These are phyloP conservation scores for Talaromyces stipitatus DNA, from an alignment of 495 filamentous ascomycete genomes.

Conservation along the genomic window DNA sequence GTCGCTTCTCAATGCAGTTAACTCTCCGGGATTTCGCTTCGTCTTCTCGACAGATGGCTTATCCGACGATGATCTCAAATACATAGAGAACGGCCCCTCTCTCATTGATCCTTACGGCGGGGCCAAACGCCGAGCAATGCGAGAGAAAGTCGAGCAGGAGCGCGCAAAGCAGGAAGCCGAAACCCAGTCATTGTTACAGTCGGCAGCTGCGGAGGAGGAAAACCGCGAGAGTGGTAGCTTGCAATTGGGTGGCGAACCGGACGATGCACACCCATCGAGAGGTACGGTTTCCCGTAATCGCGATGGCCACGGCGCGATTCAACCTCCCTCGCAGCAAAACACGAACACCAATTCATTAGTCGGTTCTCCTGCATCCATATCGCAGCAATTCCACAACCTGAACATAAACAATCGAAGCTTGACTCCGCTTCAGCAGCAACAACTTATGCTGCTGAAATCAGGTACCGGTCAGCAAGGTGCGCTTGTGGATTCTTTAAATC, in stretches of 20 bases:
- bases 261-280: slow-evolving; percentile 50
- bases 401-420: slow-evolving; percentile 60
- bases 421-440: slow-evolving; percentile 75
- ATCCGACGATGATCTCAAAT: slow-evolving; percentile 44
- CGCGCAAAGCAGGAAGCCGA: slow-evolving; percentile 51
- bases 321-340: slow-evolving; percentile 65
- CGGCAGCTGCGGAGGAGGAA: slow-evolving; percentile 44
- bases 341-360: slow-evolving; percentile 39
- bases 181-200: slow-evolving; percentile 47
- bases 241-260: slow-evolving; percentile 84
- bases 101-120: slow-evolving; percentile 76
- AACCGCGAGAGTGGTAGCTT: slow-evolving; percentile 73
- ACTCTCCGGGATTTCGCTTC: slow-evolving; percentile 52
- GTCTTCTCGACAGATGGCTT: slow-evolving; percentile 46
- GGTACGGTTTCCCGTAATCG: slow-evolving; percentile 42
- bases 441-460: slow-evolving; percentile 60
- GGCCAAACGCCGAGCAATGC: slow-evolving; percentile 63
- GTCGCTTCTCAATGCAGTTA: slow-evolving; percentile 44
- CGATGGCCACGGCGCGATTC: slow-evolving; percentile 52
- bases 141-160: slow-evolving; percentile 57
- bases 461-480: slow-evolving; percentile 44
- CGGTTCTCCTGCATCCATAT: slow-evolving; percentile 38
- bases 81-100: slow-evolving; percentile 59
- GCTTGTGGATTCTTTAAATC: slow-evolving; percentile 44
- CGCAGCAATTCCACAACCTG: slow-evolving; percentile 46